Evolutionary conservation across 2,329 filamentous ascomycete genomes (phyloP).

Genomic region (Fusarium sp.): DNA sequence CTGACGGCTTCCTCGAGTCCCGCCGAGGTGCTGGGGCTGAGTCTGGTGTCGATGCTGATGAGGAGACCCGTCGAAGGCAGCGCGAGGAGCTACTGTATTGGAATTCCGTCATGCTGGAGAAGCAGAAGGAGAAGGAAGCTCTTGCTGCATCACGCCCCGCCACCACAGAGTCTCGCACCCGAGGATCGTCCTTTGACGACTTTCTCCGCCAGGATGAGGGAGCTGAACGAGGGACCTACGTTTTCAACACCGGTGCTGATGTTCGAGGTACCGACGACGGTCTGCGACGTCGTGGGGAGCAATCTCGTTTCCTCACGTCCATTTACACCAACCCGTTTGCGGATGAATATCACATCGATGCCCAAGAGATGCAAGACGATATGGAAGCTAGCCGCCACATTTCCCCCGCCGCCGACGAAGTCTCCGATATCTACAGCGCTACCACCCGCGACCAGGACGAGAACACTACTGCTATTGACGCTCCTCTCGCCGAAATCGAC

Average conservation of each 20-base stretch:
- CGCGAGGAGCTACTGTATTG: slow-evolving; percentile 75
- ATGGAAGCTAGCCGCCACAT: slow-evolving; percentile 55
- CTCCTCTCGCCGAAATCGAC: slow-evolving; percentile 50
- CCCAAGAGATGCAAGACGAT: slow-evolving; percentile 56
- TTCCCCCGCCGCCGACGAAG: slow-evolving; percentile 60
- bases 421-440: slow-evolving; percentile 69
- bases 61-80: slow-evolving; percentile 70
- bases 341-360: slow-evolving; percentile 66
- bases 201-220: slow-evolving; percentile 64
- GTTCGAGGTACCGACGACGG: slow-evolving; percentile 55
- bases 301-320: slow-evolving; percentile 58
- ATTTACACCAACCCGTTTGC: slow-evolving; percentile 70
- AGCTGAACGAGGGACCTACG: slow-evolving; percentile 66
- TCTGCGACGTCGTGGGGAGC: slow-evolving; percentile 62
- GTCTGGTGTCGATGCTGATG: slow-evolving; percentile 69
- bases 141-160: slow-evolving; percentile 16
- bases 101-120: slow-evolving; percentile 67
- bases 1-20: slow-evolving; percentile 70
- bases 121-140: slow-evolving; percentile 51
- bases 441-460: slow-evolving; percentile 57
- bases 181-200: slow-evolving; percentile 67
- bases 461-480: slow-evolving; percentile 32
- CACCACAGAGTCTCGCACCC: slow-evolving; percentile 1
- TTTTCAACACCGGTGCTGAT: slow-evolving; percentile 69
- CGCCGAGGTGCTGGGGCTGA: slow-evolving; percentile 56